Evolutionary conservation across 2,329 filamentous ascomycete species (phyloP), one percentile per base, ranked within the genome.

Genomic region (Fusarium oxysporum): DNA sequence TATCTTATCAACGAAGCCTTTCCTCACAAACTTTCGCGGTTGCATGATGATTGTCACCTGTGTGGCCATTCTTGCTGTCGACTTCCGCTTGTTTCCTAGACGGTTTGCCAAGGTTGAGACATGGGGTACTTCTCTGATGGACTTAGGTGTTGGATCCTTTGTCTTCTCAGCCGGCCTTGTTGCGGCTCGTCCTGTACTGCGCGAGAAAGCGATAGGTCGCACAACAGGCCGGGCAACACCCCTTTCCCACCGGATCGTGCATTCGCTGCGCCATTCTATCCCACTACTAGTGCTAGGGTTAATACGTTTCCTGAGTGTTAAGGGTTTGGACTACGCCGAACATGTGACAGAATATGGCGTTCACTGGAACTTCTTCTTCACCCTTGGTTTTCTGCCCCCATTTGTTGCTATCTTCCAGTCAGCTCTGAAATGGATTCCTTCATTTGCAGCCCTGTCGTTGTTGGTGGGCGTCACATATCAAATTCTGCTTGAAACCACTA

Each of bases 281-380:
- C 96, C 96, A 3, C 86, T 99, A 9, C 84, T 98, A 25, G 85
- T 92, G 4, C 86, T 99, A 8, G 96, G 96, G 19, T 80, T 96
- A 30, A 86, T 97, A 62, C 91, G 96, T 30, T 87, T 98, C 30
- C 90, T 94, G 74, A 97, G 92, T 76, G 95, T 98, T 79, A 99
- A 99, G 83, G 93, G 94, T 11, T 85, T 98, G 35, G 95, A 98
- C 80, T 99, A 99, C 80, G 95, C 95, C 6, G 96, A 99, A 81
- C 96, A 99, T 84, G 94, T 98, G 65, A 95, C 94, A 19, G 96
- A 99, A 80, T 99, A 99, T 79, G 96, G 96, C 47, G 94, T 99
- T 14, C 96, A 99, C 82, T 99, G 96, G 96, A 99, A 99, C 82
- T 99, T 99, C 82, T 99, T 99, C 87, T 98, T 98, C 83, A 99